Conservation (phyloP, 2,329 filamentous ascomycete species). For the Claviceps maximensis region DNA sequence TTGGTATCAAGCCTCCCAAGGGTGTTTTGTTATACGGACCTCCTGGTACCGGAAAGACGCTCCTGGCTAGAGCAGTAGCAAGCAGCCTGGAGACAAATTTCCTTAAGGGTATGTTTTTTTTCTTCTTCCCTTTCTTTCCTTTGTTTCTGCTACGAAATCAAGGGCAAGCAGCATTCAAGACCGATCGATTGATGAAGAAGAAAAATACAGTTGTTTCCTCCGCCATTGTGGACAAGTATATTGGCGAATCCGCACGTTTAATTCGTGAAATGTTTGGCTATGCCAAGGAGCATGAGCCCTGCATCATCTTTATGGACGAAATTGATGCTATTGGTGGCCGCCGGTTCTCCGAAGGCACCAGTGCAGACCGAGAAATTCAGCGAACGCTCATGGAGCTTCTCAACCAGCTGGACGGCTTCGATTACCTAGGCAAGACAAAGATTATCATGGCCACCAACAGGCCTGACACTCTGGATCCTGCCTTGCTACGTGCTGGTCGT, state of each 20-base stretch:
- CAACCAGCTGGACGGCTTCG: constrained; percentile 97
- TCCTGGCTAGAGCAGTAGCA: constrained; percentile 86
- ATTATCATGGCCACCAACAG: constrained; percentile 99
- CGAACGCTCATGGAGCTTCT: constrained; percentile 96
- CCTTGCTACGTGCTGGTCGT: constrained; percentile 79
- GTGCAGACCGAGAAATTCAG: constrained; percentile 95
- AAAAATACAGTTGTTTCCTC: constrained; percentile 74
- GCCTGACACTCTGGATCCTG: constrained; percentile 90
- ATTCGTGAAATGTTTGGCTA: constrained; percentile 99
- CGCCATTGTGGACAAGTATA: constrained; percentile 98
- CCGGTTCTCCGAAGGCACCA: constrained; percentile 93
- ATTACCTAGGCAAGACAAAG: constrained; percentile 98
- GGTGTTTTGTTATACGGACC: constrained; percentile 93
- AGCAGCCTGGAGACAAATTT: constrained; percentile 98
- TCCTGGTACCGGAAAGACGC: constrained; percentile 91
- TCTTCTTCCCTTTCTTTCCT: not conserved
- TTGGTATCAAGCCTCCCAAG: constrained; percentile 98
- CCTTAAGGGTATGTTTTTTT: constrained; percentile 59
- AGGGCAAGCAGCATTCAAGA: not conserved
- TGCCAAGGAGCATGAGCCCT: constrained; percentile 97
- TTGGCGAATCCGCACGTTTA: constrained; percentile 90
- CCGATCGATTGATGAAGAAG: constrained; percentile 9
- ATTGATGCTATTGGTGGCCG: constrained; percentile 97
- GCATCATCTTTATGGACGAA: constrained; percentile 99
- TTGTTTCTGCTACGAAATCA: not conserved